Evolutionary conservation across 2,329 filamentous ascomycete genomes (phyloP).

Genomic region (Harringtonia lauricola): DNA sequence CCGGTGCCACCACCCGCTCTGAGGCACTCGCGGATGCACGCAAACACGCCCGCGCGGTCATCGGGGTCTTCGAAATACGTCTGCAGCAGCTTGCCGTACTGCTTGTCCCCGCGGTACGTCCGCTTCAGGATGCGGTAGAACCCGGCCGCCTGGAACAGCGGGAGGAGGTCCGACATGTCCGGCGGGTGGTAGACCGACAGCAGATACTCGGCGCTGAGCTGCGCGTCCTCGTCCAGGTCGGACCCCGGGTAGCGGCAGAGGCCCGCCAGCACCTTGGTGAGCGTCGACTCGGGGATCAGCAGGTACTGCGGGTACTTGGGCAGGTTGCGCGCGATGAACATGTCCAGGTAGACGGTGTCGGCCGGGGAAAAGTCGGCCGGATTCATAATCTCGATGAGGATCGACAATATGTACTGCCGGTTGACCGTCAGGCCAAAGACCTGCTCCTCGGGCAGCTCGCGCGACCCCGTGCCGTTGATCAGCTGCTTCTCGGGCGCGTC

Average conservation of each 20-base stretch:
- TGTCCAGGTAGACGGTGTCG: slow-evolving; percentile 91
- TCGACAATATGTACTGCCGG: slow-evolving; percentile 84
- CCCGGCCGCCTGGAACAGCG: slow-evolving; percentile 64
- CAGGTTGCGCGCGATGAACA: slow-evolving; percentile 94
- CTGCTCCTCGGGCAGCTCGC: slow-evolving; percentile 50
- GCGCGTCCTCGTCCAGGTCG: slow-evolving; percentile 82
- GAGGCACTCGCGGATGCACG: slow-evolving; percentile 66
- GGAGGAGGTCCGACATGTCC: slow-evolving; percentile 64
- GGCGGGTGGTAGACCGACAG: slow-evolving; percentile 88
- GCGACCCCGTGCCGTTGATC: slow-evolving; percentile 33
- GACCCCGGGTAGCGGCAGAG: slow-evolving; percentile 75
- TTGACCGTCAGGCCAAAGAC: slow-evolving; percentile 65
- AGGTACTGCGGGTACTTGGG: slow-evolving; percentile 97
- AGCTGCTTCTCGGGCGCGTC: slow-evolving; percentile 55
- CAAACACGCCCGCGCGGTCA: slow-evolving; percentile 65
- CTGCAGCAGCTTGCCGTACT: slow-evolving; percentile 67
- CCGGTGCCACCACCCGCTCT: slow-evolving; percentile 23
- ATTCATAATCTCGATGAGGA: slow-evolving; percentile 84
- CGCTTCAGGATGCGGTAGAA: slow-evolving; percentile 91
- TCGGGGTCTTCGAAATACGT: slow-evolving; percentile 79
- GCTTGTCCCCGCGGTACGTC: slow-evolving; percentile 68
- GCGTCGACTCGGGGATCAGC: slow-evolving; percentile 72
- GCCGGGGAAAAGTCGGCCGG: slow-evolving; percentile 60
- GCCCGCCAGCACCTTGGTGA: slow-evolving; percentile 70
- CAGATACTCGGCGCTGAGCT: slow-evolving; percentile 93